Base-by-base conservation (phyloP, 1,139 yeast genomes). In the Suhomyces terraborum region DNA sequence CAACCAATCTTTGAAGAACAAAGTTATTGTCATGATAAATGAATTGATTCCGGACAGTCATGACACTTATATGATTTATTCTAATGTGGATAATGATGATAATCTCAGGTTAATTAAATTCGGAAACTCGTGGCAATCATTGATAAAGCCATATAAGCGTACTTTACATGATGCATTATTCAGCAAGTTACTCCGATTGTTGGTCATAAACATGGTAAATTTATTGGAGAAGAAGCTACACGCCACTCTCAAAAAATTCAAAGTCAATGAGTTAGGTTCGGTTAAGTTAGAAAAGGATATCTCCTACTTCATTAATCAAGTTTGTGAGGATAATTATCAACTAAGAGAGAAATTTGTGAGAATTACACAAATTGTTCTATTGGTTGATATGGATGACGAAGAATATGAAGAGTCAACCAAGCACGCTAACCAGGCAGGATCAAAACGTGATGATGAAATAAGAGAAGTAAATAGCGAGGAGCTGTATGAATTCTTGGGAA, bases 331-430 rank as follows among this genome's bases (percentile, higher is more conserved):
- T 66, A 70, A 82, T 53, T 93, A 88, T 61, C 78, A 77, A 34
- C 67, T 89, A 52, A 73, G 96, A 48, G 93, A 88, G 46, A 79
- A 80, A 54, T 93, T 91, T 57, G 75, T 85, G 3, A 73, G 88
- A 45, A 82, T 88, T 3, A 88, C 96, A 0, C 98, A 91, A 60
- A 74, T 91, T 35, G 85, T 88, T 8, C 77, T 88, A 68, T 69
- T 88, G 35, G 71, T 89, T 29, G 94, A 96, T 2, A 75, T 88
- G 69, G 96, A 88, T 52, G 93, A 86, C 46, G 93, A 84, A 40
- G 95, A 86, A 52, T 73, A 72, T 42, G 75, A 68, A 33, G 67
- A 70, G 49, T 67, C 71, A 43, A 53, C 58, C 24, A 57, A 58
- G 30, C 60, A 53, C 40, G 48, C 35, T 10, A 52, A 52, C 35